phyloP scores from a whole-genome alignment of 2,329 filamentous ascomycete genomes.

The Colletotrichum tropicicola region DNA sequence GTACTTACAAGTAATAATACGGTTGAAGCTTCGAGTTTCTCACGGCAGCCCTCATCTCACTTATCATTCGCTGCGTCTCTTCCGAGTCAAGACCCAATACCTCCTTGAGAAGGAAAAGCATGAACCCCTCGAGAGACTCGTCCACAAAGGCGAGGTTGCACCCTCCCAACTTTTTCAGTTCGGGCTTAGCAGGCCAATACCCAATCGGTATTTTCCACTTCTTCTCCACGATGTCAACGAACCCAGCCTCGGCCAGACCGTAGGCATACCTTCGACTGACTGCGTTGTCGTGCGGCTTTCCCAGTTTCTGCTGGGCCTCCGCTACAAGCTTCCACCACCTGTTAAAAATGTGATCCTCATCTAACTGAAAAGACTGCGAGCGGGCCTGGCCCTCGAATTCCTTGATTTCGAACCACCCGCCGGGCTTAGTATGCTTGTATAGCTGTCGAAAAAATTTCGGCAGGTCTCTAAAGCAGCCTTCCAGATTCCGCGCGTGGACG shows the following conservation, averaged over 20 bases:
- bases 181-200: conserved; percentile 24
- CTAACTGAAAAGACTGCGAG: not conserved
- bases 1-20: conserved; percentile 9
- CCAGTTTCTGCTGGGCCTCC: conserved; percentile 39
- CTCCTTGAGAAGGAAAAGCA: conserved; percentile 36
- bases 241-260: conserved; percentile 35
- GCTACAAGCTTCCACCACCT: conserved; percentile 39
- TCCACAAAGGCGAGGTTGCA: conserved; percentile 36
- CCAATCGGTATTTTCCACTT: conserved; percentile 30
- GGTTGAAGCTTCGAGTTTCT: not conserved
- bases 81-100: conserved; percentile 38
- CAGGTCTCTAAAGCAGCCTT: conserved; percentile 66
- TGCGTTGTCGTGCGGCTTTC: conserved; percentile 38
- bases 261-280: conserved; percentile 31
- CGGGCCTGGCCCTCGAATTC: conserved; percentile 35
- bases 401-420: conserved; percentile 42
- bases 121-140: conserved; percentile 39
- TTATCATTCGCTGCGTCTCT: conserved; percentile 35
- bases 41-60: conserved; percentile 31
- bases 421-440: conserved; percentile 56
- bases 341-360: conserved; percentile 1
- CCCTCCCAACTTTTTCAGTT: conserved; percentile 23
- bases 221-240: conserved; percentile 28
- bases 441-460: conserved; percentile 60
- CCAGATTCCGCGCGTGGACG: conserved; percentile 67